Percentiles rank a stretch among this genome's conserved stretches.
Conservation (phyloP, 1,139 yeast genomes). For the Suhomyces bolitotheri region DNA sequence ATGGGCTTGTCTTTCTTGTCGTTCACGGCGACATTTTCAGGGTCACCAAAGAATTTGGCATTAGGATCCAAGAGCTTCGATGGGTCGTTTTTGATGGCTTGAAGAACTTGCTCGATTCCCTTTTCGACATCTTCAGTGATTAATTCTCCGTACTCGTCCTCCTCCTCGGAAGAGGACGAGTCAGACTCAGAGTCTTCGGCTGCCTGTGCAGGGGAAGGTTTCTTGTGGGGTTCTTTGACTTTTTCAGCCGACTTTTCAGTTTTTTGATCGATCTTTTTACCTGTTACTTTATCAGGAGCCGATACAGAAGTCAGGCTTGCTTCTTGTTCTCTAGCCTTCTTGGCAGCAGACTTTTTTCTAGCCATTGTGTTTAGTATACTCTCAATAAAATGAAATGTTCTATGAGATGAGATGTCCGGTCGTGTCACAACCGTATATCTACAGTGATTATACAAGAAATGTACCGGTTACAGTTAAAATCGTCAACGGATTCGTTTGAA, state of each 20-base stretch:
- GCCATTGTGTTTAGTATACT: conserved; percentile 54
- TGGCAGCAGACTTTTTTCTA: conserved; percentile 87
- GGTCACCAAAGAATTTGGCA: conserved; percentile 69
- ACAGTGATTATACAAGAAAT: no score
- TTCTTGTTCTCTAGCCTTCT: conserved; percentile 64
- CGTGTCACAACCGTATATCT: no score
- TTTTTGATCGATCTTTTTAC: conserved; percentile 9
- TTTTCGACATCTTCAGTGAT: conserved; percentile 82
- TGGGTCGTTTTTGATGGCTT: conserved; percentile 69
- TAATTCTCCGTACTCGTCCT: conserved; percentile 89
- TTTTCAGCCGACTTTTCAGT: conserved; percentile 3
- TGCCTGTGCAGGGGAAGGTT: conserved; percentile 7
- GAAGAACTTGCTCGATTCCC: conserved; percentile 72
- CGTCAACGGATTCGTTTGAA: no score
- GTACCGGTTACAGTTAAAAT: no score
- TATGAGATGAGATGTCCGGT: conserved; percentile 14
- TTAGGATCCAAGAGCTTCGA: conserved; percentile 61
- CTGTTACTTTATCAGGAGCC: conserved; percentile 18
- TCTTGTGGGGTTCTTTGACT: conserved; percentile 12
- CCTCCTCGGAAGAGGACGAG: conserved; percentile 62
- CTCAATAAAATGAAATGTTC: not conserved
- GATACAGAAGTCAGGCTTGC: conserved; percentile 12
- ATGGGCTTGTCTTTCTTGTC: conserved; percentile 68
- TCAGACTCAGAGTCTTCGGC: conserved; percentile 21
- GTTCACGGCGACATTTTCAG: conserved; percentile 34